Evolutionary conservation across 805 yeast species (phyloP), one percentile per base, ranked within the genome.

Genomic region (Kodamaea lidongshanica): DNA sequence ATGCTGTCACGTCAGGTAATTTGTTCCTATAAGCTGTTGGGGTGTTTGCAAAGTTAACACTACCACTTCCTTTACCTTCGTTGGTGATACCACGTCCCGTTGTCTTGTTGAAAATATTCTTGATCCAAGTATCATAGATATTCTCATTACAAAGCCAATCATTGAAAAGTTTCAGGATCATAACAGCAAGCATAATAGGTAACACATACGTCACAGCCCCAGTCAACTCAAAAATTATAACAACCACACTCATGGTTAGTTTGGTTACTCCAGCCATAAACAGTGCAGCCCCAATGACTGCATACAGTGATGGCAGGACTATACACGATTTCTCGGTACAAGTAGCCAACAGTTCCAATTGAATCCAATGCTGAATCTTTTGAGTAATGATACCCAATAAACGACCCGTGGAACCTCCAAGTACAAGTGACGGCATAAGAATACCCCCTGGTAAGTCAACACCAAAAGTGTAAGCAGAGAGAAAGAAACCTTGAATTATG

Each of bases 201-300:
- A 85, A 60, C 2, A 84, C 86, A 46, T 85, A 85, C 0, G 82
- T 72, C 28, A 86, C 65, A 0, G 95, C 95, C 15, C 95, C 95
- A 0, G 95, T 83, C 22, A 92, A 61, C 57, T 92, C 97, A 56
- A 88, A 84, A 94, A 92, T 87, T 23, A 94, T 81, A 10, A 92
- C 84, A 2, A 88, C 95, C 6, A 80, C 77, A 25, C 86, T 72
- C 39, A 84, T 79, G 4, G 88, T 83, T 57, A 85, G 70, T 40
- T 84, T 74, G 3, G 95, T 83, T 10, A 79, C 75, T 4, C 94
- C 94, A 0, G 92, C 74, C 41, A 84, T 62, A 33, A 83, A 80
- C 1, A 94, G 69, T 0, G 87, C 94, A 0, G 94, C 86, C 0
- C 95, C 95, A 13, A 86, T 84, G 7, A 85, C 80, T 0, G 94